A percentile compares a stretch with the other conserved stretches of the same genome.
Evolutionary conservation across 805 yeast genomes (phyloP).

Genomic region (Schwanniomyces sp.): DNA sequence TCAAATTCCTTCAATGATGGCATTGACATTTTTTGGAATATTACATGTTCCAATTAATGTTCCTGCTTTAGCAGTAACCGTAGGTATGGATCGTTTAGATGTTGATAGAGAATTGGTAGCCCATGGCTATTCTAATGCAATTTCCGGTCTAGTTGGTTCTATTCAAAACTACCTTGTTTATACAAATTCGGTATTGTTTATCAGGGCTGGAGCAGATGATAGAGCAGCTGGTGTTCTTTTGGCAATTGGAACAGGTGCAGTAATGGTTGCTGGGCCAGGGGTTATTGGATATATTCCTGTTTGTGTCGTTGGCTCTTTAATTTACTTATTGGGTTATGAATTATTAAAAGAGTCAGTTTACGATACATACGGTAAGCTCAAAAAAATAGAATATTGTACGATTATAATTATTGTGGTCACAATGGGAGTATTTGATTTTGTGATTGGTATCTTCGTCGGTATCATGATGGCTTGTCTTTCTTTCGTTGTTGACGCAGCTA

Average conservation of each 20-base stretch:
- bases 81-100: conserved; percentile 81
- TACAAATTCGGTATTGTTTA: conserved; percentile 88
- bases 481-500: conserved; percentile 91
- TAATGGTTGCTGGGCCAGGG: conserved; percentile 87
- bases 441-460: conserved; percentile 87
- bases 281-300: conserved; percentile 94
- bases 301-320: conserved; percentile 92
- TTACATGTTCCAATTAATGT: conserved; percentile 97
- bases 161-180: conserved; percentile 94
- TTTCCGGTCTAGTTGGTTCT: conserved; percentile 82
- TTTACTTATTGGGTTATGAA: conserved; percentile 89
- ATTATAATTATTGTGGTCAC: conserved; percentile 83
- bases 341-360: conserved; percentile 79
- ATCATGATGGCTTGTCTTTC: conserved; percentile 88
- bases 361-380: conserved; percentile 79
- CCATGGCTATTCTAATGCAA: conserved; percentile 86
- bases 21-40: conserved; percentile 92
- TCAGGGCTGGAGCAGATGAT: conserved; percentile 92
- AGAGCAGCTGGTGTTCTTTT: conserved; percentile 87
- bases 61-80: conserved; percentile 92
- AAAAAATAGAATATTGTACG: conserved; percentile 78
- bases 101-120: conserved; percentile 93
- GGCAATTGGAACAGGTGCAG: conserved; percentile 74
- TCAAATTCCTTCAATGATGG: conserved; percentile 91
- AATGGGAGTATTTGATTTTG: conserved; percentile 96